Percentiles rank a stretch among this genome's conserved stretches.
Conservation (phyloP, 352 stramenopile species). For the Phytophthora kernoviae region DNA sequence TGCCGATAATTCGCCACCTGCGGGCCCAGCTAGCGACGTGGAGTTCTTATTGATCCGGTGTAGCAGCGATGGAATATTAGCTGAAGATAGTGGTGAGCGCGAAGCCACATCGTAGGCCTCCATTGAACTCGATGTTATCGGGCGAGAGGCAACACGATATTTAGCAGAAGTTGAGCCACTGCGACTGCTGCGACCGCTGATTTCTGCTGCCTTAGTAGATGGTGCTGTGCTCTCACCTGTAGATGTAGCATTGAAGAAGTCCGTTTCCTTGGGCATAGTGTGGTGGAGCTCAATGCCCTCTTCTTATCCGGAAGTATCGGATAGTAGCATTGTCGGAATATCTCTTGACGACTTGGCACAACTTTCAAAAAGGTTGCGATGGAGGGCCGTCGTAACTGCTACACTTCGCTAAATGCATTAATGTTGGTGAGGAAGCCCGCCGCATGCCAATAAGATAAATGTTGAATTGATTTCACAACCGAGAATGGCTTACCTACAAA, state of each 20-base stretch:
- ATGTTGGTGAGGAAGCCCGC: too few species aligned
- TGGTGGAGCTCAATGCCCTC: not conserved
- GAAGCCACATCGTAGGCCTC: slow-evolving; percentile 1
- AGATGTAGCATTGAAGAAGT: slow-evolving; percentile 24
- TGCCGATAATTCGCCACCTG: slow-evolving; percentile 1
- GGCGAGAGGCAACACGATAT: slow-evolving; percentile 24
- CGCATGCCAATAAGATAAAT: slow-evolving; percentile 10
- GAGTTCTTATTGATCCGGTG: slow-evolving; percentile 36
- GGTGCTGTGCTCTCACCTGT: slow-evolving; percentile 1
- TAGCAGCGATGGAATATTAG: slow-evolving; percentile 28
- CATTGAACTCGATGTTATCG: slow-evolving; percentile 7
- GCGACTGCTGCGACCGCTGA: not conserved
- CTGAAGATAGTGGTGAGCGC: slow-evolving; percentile 7
- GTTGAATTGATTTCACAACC: slow-evolving; percentile 31
- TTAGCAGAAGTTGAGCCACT: slow-evolving; percentile 17
- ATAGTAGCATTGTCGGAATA: not conserved
- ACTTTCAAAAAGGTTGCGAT: slow-evolving; percentile 3
- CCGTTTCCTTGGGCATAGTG: slow-evolving; percentile 24
- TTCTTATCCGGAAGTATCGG: not conserved
- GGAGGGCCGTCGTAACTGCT: slow-evolving; percentile 25
- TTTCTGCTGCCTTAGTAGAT: slow-evolving; percentile 5
- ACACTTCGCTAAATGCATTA: too few species aligned
- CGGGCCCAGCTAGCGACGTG: slow-evolving; percentile 6
- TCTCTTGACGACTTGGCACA: not conserved
- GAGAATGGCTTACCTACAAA: slow-evolving; percentile 10